Conservation (phyloP, 2,329 filamentous ascomycete genomes). For the Trichophyton rubrum region DNA sequence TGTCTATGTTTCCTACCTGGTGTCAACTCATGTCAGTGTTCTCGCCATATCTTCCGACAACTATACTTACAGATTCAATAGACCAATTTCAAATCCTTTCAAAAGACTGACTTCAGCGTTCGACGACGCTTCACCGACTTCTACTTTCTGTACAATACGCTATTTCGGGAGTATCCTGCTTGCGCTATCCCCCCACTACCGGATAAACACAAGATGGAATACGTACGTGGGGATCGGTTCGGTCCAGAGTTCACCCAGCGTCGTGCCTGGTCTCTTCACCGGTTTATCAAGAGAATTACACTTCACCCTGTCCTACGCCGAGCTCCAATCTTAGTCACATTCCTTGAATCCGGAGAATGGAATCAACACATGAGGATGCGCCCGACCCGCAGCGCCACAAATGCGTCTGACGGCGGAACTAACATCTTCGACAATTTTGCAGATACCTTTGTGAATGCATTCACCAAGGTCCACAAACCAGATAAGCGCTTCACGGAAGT, state of each 20-base stretch:
- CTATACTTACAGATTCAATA: slow-evolving; percentile 29
- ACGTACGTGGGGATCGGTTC: slow-evolving; percentile 92
- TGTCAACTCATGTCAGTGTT: slow-evolving; percentile 66
- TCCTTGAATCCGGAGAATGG: slow-evolving; percentile 90
- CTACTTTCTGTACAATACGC: slow-evolving; percentile 85
- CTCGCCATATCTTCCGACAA: slow-evolving; percentile 10
- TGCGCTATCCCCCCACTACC: slow-evolving; percentile 88
- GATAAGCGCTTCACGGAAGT: slow-evolving; percentile 93
- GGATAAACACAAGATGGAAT: slow-evolving; percentile 99
- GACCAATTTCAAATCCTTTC: slow-evolving; percentile 91
- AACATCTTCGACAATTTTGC: slow-evolving; percentile 90
- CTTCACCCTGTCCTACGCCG: slow-evolving; percentile 81
- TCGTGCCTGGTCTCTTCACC: slow-evolving; percentile 77
- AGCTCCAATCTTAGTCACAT: slow-evolving; percentile 68
- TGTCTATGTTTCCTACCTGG: slow-evolving; percentile 87
- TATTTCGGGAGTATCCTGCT: slow-evolving; percentile 76
- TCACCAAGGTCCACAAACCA: slow-evolving; percentile 89
- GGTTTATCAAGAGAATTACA: slow-evolving; percentile 75
- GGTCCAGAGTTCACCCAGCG: slow-evolving; percentile 82
- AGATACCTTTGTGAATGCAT: slow-evolving; percentile 93
- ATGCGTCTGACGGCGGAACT: slow-evolving; percentile 33
- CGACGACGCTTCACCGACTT: slow-evolving; percentile 96
- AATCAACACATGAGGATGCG: slow-evolving; percentile 86
- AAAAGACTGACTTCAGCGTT: slow-evolving; percentile 63
- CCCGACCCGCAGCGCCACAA: slow-evolving; percentile 50